Percentiles rank a stretch among this genome's conserved stretches.
phyloP scores from a whole-genome alignment of 202 grass and related monocot species.

The Miscanthus sacchariflorus region DNA sequence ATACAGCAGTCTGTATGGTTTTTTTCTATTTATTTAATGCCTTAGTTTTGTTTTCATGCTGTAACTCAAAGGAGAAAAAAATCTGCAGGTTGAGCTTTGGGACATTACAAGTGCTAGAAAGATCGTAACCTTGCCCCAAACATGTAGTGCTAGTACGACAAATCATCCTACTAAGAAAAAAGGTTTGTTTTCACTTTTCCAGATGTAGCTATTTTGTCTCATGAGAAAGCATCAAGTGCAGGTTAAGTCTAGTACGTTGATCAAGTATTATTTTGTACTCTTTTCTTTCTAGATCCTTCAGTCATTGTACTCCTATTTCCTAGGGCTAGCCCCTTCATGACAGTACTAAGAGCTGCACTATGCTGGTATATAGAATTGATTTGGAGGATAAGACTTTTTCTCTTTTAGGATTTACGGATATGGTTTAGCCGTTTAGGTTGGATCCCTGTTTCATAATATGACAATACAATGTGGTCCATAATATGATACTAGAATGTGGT shows the following conservation, averaged over 20 bases:
- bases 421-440: not conserved
- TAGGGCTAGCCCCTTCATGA: not conserved
- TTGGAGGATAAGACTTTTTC: not conserved
- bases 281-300: slow-evolving; percentile 12
- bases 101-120: slow-evolving; percentile 69
- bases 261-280: slow-evolving; percentile 1
- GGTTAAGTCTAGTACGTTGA: not conserved
- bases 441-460: not conserved
- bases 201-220: slow-evolving; percentile 27
- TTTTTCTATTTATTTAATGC: slow-evolving; percentile 27
- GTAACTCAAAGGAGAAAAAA: slow-evolving; percentile 37
- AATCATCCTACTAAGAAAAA: slow-evolving; percentile 65
- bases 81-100: slow-evolving; percentile 87
- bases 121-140: slow-evolving; percentile 68
- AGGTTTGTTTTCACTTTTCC: slow-evolving; percentile 51
- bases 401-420: slow-evolving; percentile 11
- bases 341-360: not conserved
- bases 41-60: slow-evolving; percentile 27
- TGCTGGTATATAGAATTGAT: slow-evolving; percentile 1
- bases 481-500: slow-evolving; percentile 4
- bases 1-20: not conserved
- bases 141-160: slow-evolving; percentile 39
- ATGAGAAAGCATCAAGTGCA: slow-evolving; percentile 28
- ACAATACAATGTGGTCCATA: not conserved
- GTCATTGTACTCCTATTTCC: slow-evolving; percentile 27